These are phyloP conservation scores for Starmerella floris DNA, from an alignment of 805 yeast genomes.

Conservation along the genomic window DNA sequence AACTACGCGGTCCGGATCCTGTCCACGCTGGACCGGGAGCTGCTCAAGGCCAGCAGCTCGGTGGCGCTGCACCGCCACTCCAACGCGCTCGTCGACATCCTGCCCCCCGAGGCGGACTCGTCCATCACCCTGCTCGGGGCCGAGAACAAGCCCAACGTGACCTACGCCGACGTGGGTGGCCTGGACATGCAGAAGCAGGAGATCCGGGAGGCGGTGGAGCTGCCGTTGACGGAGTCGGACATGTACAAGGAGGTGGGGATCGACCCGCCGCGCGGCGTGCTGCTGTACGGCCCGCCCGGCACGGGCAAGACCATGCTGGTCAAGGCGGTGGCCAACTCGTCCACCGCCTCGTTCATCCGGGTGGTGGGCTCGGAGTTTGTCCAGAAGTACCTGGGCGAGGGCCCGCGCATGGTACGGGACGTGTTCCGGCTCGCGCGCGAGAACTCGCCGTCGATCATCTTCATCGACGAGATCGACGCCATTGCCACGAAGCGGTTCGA, in stretches of 20 bases:
- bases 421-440: constrained; percentile 95
- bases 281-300: constrained; percentile 98
- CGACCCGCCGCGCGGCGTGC: constrained; percentile 96
- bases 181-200: constrained; percentile 98
- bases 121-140: constrained; percentile 90
- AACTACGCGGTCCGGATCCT: constrained; percentile 91
- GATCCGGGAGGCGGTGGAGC: constrained; percentile 94
- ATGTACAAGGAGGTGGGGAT: constrained; percentile 94
- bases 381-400: constrained; percentile 96
- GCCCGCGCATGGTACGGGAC: constrained; percentile 99
- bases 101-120: constrained; percentile 98
- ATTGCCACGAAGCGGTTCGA: constrained; percentile 98
- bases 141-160: constrained; percentile 86
- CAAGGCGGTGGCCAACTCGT: constrained; percentile 93
- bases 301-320: constrained; percentile 99
- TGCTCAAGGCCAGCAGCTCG: constrained; percentile 84
- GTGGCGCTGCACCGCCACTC: constrained; percentile 98
- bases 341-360: constrained; percentile 91
- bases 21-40: constrained; percentile 87
- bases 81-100: constrained; percentile 88
- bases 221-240: constrained; percentile 91
- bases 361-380: constrained; percentile 97
- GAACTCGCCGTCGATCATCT: constrained; percentile 91
- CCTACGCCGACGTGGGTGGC: constrained; percentile 98
- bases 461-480: constrained; percentile 97